Conservation (phyloP, 768 basidiomycete species). For the Royoungia palumana region DNA sequence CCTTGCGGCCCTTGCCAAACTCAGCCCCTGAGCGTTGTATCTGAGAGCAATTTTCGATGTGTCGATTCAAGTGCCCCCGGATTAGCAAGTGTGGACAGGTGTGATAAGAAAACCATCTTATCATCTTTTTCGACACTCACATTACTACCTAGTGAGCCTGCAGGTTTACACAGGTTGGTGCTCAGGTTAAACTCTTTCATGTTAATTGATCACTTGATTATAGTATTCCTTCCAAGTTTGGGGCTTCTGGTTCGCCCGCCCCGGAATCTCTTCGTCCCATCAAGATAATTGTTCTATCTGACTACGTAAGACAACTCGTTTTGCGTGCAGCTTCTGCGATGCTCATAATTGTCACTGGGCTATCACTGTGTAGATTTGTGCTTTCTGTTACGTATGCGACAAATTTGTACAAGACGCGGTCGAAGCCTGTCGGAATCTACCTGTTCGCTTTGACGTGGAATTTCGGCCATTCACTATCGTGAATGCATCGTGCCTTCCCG, state of each 20-base stretch:
- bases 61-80: not conserved
- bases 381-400: slow-evolving; percentile 37
- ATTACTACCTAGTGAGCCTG: slow-evolving; percentile 5
- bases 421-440: slow-evolving; percentile 28
- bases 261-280: slow-evolving; percentile 18
- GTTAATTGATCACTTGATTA: not conserved
- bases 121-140: not conserved
- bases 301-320: slow-evolving; percentile 21
- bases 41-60: slow-evolving; percentile 23
- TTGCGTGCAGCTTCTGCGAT: not conserved
- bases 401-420: slow-evolving; percentile 34
- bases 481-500: slow-evolving; percentile 3
- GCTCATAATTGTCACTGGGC: not conserved
- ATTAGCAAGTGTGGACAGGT: slow-evolving; percentile 6
- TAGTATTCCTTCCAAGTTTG: slow-evolving; percentile 21
- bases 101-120: not conserved
- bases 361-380: slow-evolving; percentile 23
- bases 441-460: slow-evolving; percentile 31
- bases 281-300: slow-evolving; percentile 33
- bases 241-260: not conserved
- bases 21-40: slow-evolving; percentile 20
- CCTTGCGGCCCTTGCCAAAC: slow-evolving; percentile 4
- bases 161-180: slow-evolving; percentile 18
- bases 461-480: slow-evolving; percentile 30
- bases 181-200: not conserved